Conservation (phyloP, 148 eudicot species). For the Simmondsia chinensis region DNA sequence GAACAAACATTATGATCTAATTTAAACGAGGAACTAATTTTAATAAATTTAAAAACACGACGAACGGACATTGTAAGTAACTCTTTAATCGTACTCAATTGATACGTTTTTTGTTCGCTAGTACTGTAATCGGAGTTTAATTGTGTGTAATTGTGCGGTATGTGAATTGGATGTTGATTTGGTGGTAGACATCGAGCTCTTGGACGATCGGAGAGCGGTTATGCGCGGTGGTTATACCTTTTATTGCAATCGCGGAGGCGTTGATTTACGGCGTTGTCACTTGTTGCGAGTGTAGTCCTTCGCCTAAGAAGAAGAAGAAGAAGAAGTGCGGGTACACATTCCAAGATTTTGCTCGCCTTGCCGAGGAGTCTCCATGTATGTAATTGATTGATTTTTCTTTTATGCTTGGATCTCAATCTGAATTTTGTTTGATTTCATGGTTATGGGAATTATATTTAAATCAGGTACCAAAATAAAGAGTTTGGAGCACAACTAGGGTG, state of each 20-base stretch:
- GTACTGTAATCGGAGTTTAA: too few relatives aligned
- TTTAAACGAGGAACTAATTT: too few relatives aligned
- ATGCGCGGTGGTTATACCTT: conserved; percentile 35
- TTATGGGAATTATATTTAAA: not conserved
- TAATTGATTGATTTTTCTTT: not conserved
- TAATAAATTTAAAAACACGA: too few relatives aligned
- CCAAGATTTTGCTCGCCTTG: conserved; percentile 29
- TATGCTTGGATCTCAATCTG: not conserved
- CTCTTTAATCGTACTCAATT: too few relatives aligned
- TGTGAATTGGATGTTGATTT: not conserved
- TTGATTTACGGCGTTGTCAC: conserved; percentile 21
- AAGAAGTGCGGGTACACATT: conserved; percentile 2
- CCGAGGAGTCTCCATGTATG: conserved; percentile 46
- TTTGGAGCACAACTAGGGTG: too few relatives aligned
- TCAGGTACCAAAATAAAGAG: too few relatives aligned
- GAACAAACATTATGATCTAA: too few relatives aligned
- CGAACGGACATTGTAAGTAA: too few relatives aligned
- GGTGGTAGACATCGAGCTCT: conserved; percentile 29
- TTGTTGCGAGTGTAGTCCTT: conserved; percentile 22
- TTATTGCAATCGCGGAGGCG: conserved; percentile 35
- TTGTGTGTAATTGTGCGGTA: too few relatives aligned
- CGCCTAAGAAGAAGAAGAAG: not conserved
- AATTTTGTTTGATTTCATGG: not conserved
- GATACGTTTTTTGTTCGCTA: too few relatives aligned
- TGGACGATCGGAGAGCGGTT: conserved; percentile 32